These are phyloP conservation scores for Naganishia friedmannii DNA, from an alignment of 768 basidiomycete genomes.

Conservation along the genomic window DNA sequence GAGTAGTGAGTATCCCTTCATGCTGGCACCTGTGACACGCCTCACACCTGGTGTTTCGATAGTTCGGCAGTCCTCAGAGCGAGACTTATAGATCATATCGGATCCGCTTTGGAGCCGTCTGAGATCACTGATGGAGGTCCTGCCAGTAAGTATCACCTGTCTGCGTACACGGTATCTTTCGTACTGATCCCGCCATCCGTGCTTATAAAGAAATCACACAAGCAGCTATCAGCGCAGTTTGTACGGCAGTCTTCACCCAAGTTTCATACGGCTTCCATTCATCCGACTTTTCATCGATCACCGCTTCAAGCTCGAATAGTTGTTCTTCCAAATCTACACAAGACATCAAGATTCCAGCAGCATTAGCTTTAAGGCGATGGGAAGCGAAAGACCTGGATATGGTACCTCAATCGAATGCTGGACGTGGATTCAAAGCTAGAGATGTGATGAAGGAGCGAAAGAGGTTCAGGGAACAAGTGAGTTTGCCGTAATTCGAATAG, in stretches of 20 bases:
- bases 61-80: not conserved
- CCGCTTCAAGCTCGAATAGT: constrained; percentile 6
- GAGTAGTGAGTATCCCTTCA: constrained; percentile 4
- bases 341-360: constrained; percentile 25
- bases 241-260: not conserved
- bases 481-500: not conserved
- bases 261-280: constrained; percentile 24
- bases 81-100: constrained; percentile 22
- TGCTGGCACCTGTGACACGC: too few relatives aligned
- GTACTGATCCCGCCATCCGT: not conserved
- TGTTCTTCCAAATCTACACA: not conserved
- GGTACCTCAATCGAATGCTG: constrained; percentile 20
- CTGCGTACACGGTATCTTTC: not conserved
- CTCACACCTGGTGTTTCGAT: not conserved
- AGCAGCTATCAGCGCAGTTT: not conserved
- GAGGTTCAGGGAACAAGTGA: constrained; percentile 14
- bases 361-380: constrained; percentile 23
- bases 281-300: constrained; percentile 19
- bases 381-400: constrained; percentile 26
- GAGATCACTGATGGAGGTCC: constrained; percentile 20
- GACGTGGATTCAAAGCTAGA: constrained; percentile 18
- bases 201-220: not conserved
- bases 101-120: constrained; percentile 16
- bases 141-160: constrained; percentile 12
- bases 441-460: constrained; percentile 27